Evolutionary conservation across 208 protist genomes (phyloP).

Genomic region (Crithidia mellificae): DNA sequence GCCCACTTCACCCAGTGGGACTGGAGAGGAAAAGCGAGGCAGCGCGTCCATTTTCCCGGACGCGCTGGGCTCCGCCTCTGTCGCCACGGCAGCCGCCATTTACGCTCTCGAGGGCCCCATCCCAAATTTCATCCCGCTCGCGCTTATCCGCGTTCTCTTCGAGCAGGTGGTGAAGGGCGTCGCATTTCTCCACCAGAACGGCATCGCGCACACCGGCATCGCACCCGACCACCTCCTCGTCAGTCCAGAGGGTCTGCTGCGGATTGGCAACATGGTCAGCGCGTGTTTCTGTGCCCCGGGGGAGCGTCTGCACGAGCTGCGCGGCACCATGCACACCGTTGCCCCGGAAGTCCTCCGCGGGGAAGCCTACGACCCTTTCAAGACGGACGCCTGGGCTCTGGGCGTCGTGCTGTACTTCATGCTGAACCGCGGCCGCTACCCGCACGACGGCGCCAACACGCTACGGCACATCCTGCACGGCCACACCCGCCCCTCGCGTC

Average conservation of each 20-base stretch:
- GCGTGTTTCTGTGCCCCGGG: conserved; percentile 60
- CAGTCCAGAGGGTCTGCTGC: conserved; percentile 57
- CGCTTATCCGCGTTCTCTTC: conserved; percentile 48
- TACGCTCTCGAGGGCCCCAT: neutral
- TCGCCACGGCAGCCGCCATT: conserved; percentile 8
- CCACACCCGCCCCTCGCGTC: conserved; percentile 51
- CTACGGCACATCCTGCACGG: conserved; percentile 80
- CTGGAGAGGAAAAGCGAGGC: neutral
- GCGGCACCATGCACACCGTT: conserved; percentile 84
- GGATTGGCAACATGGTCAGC: conserved; percentile 77
- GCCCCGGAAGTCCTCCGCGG: conserved; percentile 78
- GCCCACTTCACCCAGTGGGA: neutral
- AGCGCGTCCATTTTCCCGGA: neutral
- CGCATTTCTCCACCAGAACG: conserved; percentile 70
- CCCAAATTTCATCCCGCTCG: conserved; percentile 18
- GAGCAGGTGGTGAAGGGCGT: conserved; percentile 74
- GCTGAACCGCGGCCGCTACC: conserved; percentile 83
- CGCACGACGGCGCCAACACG: conserved; percentile 88
- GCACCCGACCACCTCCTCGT: conserved; percentile 88
- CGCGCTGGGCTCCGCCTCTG: neutral
- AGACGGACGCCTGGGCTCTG: conserved; percentile 81
- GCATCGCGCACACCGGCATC: conserved; percentile 78
- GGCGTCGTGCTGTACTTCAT: conserved; percentile 89
- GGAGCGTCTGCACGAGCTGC: conserved; percentile 51
- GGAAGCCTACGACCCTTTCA: conserved; percentile 73